A percentile compares a stretch with the other conserved stretches of the same genome.
phyloP scores from a whole-genome alignment of 2,329 filamentous ascomycete species.

The Hortaea werneckii region DNA sequence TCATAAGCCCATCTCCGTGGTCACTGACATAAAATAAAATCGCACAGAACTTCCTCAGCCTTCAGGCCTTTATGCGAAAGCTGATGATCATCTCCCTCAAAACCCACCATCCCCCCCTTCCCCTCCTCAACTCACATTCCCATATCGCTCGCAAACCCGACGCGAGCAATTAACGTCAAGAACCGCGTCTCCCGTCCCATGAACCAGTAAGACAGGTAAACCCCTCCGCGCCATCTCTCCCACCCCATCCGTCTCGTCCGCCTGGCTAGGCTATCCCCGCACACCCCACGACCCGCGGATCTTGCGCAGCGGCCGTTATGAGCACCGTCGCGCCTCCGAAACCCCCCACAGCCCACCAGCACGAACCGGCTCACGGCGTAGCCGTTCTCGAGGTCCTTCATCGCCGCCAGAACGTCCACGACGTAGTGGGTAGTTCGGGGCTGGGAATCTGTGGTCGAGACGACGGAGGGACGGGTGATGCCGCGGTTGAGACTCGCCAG shows the following conservation, averaged over 20 bases:
- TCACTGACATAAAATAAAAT: conserved; percentile 23
- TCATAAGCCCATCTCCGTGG: no score
- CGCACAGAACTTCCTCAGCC: conserved; percentile 31
- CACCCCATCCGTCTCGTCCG: conserved; percentile 27
- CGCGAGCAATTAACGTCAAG: conserved; percentile 26
- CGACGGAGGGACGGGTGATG: conserved; percentile 31
- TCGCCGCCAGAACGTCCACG: conserved; percentile 27
- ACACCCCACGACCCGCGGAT: conserved; percentile 26
- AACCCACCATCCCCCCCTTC: conserved; percentile 28
- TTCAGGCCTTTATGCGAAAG: conserved; percentile 27
- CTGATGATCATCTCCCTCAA: conserved; percentile 34
- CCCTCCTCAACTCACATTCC: conserved; percentile 13
- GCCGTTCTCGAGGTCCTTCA: conserved; percentile 26
- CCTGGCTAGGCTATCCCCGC: conserved; percentile 34
- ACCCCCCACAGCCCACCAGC: conserved; percentile 34
- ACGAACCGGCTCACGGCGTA: conserved; percentile 28
- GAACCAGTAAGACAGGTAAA: conserved; percentile 28
- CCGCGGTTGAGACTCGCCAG: conserved; percentile 28
- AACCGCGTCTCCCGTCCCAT: conserved; percentile 30
- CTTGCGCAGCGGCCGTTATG: conserved; percentile 25
- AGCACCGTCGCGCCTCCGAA: conserved; percentile 35
- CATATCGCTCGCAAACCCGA: conserved; percentile 29
- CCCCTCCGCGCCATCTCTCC: conserved; percentile 19
- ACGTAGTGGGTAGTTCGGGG: conserved; percentile 27
- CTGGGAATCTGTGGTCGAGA: conserved; percentile 34